Evolutionary conservation across 2,329 filamentous ascomycete genomes (phyloP).

Genomic region (Pseudogymnoascus sp.): DNA sequence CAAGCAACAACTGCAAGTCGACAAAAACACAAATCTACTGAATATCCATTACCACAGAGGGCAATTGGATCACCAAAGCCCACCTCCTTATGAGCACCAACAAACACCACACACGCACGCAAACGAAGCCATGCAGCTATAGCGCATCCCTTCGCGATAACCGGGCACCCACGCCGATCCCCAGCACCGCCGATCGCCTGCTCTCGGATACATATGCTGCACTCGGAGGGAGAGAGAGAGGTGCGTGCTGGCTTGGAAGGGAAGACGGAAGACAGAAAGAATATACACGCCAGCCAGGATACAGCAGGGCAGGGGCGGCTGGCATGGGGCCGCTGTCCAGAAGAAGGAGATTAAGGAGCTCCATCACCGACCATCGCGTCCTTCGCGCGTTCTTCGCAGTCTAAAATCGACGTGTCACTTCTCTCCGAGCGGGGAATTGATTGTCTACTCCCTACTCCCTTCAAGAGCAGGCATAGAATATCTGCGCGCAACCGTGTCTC

Average conservation of each 20-base stretch:
- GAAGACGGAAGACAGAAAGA: neutral
- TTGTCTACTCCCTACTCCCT: neutral
- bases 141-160: neutral
- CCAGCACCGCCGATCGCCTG: conserved; percentile 1
- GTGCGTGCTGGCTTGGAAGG: no score
- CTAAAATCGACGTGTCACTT: neutral
- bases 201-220: neutral
- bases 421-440: neutral
- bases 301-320: neutral
- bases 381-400: no score
- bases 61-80: neutral
- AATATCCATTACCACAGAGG: neutral
- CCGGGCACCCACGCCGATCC: neutral
- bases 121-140: neutral
- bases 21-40: neutral
- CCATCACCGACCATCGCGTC: neutral
- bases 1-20: neutral
- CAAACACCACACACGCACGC: neutral
- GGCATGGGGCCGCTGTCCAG: neutral
- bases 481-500: neutral
- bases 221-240: neutral
- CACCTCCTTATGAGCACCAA: neutral
- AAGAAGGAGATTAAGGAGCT: neutral
- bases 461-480: neutral
- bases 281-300: neutral